Percentiles rank a stretch among this genome's conserved stretches.
Evolutionary conservation across 306 rosid genomes (phyloP).

Genomic region (Castanea crenata): DNA sequence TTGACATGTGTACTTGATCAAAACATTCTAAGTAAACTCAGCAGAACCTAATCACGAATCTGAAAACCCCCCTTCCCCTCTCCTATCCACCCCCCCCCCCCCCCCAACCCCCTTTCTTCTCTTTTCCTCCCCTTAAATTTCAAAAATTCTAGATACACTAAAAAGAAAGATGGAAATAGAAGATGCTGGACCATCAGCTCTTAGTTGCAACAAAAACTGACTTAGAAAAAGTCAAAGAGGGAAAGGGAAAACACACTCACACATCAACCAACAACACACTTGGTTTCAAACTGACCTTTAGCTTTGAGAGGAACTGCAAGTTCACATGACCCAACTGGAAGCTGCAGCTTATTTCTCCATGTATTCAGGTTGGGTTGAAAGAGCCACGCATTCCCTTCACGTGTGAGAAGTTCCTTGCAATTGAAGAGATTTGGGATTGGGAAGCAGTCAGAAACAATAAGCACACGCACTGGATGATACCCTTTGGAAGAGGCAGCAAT

Average conservation of each 20-base stretch:
- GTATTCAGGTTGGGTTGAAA: constrained; percentile 57
- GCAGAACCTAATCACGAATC: neutral
- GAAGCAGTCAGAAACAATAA: constrained; percentile 71
- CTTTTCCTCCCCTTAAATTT: neutral
- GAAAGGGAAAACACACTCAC: neutral
- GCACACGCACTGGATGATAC: constrained; percentile 53
- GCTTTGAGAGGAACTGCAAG: constrained; percentile 79
- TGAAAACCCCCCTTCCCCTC: neutral
- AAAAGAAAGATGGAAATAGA: neutral
- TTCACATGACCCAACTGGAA: constrained; percentile 84
- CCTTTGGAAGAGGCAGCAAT: constrained; percentile 74
- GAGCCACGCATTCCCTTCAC: constrained; percentile 74
- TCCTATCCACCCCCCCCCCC: too few species aligned
- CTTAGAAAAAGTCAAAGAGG: neutral
- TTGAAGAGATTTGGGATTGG: constrained; percentile 73
- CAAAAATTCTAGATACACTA: neutral
- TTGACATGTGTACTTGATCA: neutral
- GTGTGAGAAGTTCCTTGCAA: constrained; percentile 64
- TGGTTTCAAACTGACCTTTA: constrained; percentile 52
- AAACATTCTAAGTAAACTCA: neutral
- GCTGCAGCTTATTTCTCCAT: constrained; percentile 62
- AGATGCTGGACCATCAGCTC: neutral
- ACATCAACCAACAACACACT: neutral
- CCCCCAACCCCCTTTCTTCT: neutral
- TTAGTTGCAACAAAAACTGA: neutral